Conservation (phyloP, 164 flowering plant genomes). For the Vitis labrusca region DNA sequence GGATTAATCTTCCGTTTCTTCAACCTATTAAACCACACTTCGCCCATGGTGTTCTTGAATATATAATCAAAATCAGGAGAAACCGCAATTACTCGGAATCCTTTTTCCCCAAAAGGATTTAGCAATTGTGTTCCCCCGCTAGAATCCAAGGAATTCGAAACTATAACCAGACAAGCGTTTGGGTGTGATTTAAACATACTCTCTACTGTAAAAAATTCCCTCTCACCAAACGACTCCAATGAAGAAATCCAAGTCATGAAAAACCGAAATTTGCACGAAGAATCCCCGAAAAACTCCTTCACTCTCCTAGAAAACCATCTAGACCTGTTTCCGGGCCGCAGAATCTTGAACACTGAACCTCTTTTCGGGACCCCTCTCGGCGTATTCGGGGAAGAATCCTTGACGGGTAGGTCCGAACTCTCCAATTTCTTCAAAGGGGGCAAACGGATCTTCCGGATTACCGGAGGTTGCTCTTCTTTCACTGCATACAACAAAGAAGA, state of each 20-base stretch:
- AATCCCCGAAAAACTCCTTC: conserved; percentile 41
- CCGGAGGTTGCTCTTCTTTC: conserved; percentile 41
- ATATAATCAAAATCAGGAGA: conserved; percentile 63
- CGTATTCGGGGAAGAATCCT: conserved; percentile 4
- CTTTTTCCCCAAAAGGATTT: conserved; percentile 47
- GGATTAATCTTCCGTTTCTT: conserved; percentile 58
- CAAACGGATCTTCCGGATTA: conserved; percentile 26
- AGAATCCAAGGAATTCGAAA: conserved; percentile 71
- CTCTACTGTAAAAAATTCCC: conserved; percentile 57
- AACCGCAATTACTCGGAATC: conserved; percentile 52
- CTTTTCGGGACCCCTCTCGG: conserved; percentile 16
- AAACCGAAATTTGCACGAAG: conserved; percentile 54
- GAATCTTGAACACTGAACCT: conserved; percentile 14
- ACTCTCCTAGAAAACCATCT: conserved; percentile 38
- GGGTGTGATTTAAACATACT: conserved; percentile 79
- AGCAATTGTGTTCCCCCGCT: conserved; percentile 38
- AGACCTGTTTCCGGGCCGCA: conserved; percentile 13
- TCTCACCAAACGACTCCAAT: conserved; percentile 46
- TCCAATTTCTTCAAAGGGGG: conserved; percentile 24
- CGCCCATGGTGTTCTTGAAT: conserved; percentile 61
- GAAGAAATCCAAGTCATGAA: conserved; percentile 96
- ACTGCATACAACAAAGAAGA: conserved; percentile 39
- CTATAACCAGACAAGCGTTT: conserved; percentile 62
- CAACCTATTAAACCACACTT: conserved; percentile 53
- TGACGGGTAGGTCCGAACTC: conserved; percentile 10